phyloP scores from a whole-genome alignment of 2,329 filamentous ascomycete species.

The Pseudohalonectria lignicola region DNA sequence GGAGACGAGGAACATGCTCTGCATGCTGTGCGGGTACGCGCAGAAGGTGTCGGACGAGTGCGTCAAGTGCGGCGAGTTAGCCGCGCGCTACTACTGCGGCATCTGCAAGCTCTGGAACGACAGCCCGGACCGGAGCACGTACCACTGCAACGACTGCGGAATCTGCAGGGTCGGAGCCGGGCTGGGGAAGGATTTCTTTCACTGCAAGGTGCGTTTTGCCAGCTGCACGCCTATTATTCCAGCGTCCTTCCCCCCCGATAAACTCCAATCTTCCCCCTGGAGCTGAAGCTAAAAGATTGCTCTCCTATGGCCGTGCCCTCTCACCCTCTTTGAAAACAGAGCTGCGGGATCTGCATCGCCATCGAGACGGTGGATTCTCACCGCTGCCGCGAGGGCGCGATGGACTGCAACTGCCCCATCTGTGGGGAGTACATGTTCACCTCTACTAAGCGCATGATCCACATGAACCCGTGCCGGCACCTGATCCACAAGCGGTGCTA shows the following conservation, averaged over 20 bases:
- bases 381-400: conserved; percentile 88
- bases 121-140: conserved; percentile 80
- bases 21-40: conserved; percentile 84
- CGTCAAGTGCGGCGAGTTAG: conserved; percentile 60
- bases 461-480: conserved; percentile 82
- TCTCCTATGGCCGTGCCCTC: too few species aligned
- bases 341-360: conserved; percentile 87
- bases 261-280: too few species aligned
- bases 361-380: conserved; percentile 78
- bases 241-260: too few species aligned
- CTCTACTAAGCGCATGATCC: conserved; percentile 77
- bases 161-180: conserved; percentile 88
- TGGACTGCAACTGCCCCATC: conserved; percentile 92
- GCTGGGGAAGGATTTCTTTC: conserved; percentile 91
- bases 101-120: conserved; percentile 98
- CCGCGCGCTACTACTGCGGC: conserved; percentile 84
- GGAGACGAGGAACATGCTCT: conserved; percentile 90
- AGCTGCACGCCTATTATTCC: too few species aligned
- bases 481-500: conserved; percentile 91
- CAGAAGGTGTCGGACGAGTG: conserved; percentile 76
- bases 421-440: conserved; percentile 96
- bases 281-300: too few species aligned
- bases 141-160: conserved; percentile 92
- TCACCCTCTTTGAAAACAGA: too few species aligned
- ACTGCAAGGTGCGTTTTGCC: conserved; percentile 68